Base-by-base conservation (phyloP, 2,329 filamentous ascomycete species). In the Saccharata proteae region DNA sequence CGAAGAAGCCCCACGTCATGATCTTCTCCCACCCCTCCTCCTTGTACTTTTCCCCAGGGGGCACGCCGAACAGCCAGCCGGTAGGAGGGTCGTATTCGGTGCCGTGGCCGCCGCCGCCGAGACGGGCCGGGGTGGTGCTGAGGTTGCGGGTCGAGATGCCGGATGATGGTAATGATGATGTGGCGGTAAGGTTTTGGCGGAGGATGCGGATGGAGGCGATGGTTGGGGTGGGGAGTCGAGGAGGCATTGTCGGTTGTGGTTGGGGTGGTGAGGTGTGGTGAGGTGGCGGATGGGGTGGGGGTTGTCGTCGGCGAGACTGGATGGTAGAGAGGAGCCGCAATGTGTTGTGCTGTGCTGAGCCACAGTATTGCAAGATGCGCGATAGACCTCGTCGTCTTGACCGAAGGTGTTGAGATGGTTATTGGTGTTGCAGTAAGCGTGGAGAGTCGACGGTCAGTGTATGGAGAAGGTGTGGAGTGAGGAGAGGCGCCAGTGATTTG, bases 1-100 rank as follows among this genome's bases (percentile, higher is more conserved):
- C 83, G 55, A 77, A 80, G 59, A 93, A 85, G 29, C 86, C 85
- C 55, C 81, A 82, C 55, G 79, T 79, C 66, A 80, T 86, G 34
- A 85, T 62, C 43, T 69, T 75, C 70, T 98, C 90, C 90, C 90
- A 98, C 31, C 88, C 90, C 65, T 98, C 90, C 58, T 84, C 81
- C 71, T 92, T 75, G 54, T 83, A 77, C 69, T 94, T 93, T 74
- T 94, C 83, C 40, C 86, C 86, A 20, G 90, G 90, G 67, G 85
- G 86, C 48, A 94, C 72, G 44, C 86, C 86, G 59, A 82, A 94
- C 48, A 98, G 74, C 83, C 85, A 94, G 48, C 90, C 90, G 35
- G 67, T 71, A 3, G 90, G 88, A 28, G 86, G 77, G 45, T 98
- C 90, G 61, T 85, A 98, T 56, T 85, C 80, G 45, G 75, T 69